Conservation (phyloP, 2,329 filamentous ascomycete genomes). For the Monosporascus sp. region DNA sequence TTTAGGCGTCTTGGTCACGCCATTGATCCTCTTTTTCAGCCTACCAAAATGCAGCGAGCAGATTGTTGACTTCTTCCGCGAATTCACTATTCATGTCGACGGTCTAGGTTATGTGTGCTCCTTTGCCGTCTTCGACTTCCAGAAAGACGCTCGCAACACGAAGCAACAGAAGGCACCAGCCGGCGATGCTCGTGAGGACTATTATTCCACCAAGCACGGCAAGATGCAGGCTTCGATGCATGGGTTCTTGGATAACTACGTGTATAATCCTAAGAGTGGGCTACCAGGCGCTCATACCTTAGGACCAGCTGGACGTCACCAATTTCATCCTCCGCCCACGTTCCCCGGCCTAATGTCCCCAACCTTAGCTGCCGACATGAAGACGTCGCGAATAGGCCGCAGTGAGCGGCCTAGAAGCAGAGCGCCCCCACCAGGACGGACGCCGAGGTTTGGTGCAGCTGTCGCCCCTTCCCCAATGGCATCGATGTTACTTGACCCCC, state of each 20-base stretch:
- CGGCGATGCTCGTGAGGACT: constrained; percentile 77
- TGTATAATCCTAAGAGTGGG: constrained; percentile 64
- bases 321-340: constrained; percentile 69
- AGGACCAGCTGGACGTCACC: constrained; percentile 44
- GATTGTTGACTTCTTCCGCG: constrained; percentile 94
- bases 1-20: constrained; percentile 85
- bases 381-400: constrained; percentile 42
- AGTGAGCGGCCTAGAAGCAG: constrained; percentile 40
- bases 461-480: constrained; percentile 60
- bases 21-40: constrained; percentile 80
- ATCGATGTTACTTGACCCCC: constrained; percentile 68
- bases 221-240: constrained; percentile 99
- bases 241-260: constrained; percentile 90
- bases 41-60: constrained; percentile 85
- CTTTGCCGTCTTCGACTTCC: constrained; percentile 96
- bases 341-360: constrained; percentile 68
- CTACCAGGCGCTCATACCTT: constrained; percentile 53
- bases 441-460: constrained; percentile 38
- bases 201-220: constrained; percentile 90
- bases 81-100: constrained; percentile 96
- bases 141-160: constrained; percentile 60
- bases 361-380: constrained; percentile 50
- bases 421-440: constrained; percentile 29
- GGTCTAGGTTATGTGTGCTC: constrained; percentile 94
- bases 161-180: constrained; percentile 31